Conservation (phyloP, 2,329 filamentous ascomycete species). For the Reticulascus tulasneorum region DNA sequence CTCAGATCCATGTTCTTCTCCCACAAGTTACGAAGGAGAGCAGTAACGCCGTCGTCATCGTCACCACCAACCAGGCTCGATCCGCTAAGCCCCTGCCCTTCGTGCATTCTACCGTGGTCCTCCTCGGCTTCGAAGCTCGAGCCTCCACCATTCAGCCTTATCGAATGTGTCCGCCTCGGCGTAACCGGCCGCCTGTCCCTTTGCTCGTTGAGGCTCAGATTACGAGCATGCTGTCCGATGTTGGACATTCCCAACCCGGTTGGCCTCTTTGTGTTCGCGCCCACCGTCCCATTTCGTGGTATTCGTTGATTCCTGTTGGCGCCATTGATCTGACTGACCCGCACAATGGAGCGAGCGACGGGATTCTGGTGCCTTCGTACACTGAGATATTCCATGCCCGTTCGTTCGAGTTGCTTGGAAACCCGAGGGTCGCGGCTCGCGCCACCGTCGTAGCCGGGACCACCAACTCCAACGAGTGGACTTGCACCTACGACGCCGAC, state of each 20-base stretch:
- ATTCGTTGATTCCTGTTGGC: conserved; percentile 48
- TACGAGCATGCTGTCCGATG: conserved; percentile 33
- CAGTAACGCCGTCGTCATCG: conserved; percentile 46
- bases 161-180: conserved; percentile 29
- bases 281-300: conserved; percentile 33
- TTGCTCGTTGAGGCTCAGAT: conserved; percentile 27
- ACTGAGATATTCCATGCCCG: conserved; percentile 70
- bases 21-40: conserved; percentile 56
- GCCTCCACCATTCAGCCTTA: conserved; percentile 32
- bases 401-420: conserved; percentile 62
- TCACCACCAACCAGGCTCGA: conserved; percentile 45
- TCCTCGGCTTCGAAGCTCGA: conserved; percentile 46
- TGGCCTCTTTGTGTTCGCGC: conserved; percentile 33
- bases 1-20: conserved; percentile 57
- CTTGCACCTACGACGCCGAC: conserved; percentile 38
- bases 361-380: conserved; percentile 70
- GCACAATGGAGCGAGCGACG: conserved; percentile 56
- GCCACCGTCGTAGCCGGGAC: conserved; percentile 49
- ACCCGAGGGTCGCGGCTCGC: conserved; percentile 57
- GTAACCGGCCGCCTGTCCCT: conserved; percentile 22
- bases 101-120: conserved; percentile 25
- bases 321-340: conserved; percentile 30
- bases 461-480: conserved; percentile 49
- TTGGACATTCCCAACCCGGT: too few relatives aligned
- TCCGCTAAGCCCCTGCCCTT: conserved; percentile 39